Evolutionary conservation across 495 filamentous ascomycete species (phyloP).

Genomic region (Acidomyces sp.): DNA sequence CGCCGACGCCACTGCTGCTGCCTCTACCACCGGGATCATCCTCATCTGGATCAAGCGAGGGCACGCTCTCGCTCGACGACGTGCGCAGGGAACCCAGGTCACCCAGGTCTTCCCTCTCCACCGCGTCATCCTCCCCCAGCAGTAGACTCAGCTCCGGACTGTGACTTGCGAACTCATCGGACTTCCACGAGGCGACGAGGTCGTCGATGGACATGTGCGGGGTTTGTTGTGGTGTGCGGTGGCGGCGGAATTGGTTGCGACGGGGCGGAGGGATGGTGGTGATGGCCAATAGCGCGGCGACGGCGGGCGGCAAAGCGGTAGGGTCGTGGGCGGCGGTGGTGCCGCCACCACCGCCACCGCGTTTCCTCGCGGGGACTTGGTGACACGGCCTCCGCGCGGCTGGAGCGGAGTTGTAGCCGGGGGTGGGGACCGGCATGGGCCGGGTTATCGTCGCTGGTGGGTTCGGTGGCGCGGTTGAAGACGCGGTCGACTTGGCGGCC

Average conservation of each 20-base stretch:
- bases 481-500: background rate
- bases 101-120: slow-evolving; percentile 12
- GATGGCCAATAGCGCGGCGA: slow-evolving; percentile 33
- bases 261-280: slow-evolving; percentile 30
- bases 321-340: slow-evolving; percentile 21
- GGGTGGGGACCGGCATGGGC: slow-evolving; percentile 4
- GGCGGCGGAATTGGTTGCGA: slow-evolving; percentile 15
- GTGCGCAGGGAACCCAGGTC: slow-evolving; percentile 20
- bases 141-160: slow-evolving; percentile 30
- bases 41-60: slow-evolving; percentile 27
- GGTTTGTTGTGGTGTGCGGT: too few relatives aligned
- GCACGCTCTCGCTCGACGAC: slow-evolving; percentile 28
- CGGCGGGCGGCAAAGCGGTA: slow-evolving; percentile 29
- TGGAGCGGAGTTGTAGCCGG: too few relatives aligned
- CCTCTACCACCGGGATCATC: too few relatives aligned
- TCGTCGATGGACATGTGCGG: slow-evolving; percentile 31
- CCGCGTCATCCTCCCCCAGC: slow-evolving; percentile 24
- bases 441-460: slow-evolving; percentile 4
- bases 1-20: too few relatives aligned
- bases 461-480: background rate
- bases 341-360: slow-evolving; percentile 13
- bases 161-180: slow-evolving; percentile 21
- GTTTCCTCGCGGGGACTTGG: too few relatives aligned
- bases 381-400: too few relatives aligned
- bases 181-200: slow-evolving; percentile 30